These are phyloP conservation scores for Trichoderma hamatum DNA, from an alignment of 2,329 filamentous ascomycete species.

Conservation along the genomic window DNA sequence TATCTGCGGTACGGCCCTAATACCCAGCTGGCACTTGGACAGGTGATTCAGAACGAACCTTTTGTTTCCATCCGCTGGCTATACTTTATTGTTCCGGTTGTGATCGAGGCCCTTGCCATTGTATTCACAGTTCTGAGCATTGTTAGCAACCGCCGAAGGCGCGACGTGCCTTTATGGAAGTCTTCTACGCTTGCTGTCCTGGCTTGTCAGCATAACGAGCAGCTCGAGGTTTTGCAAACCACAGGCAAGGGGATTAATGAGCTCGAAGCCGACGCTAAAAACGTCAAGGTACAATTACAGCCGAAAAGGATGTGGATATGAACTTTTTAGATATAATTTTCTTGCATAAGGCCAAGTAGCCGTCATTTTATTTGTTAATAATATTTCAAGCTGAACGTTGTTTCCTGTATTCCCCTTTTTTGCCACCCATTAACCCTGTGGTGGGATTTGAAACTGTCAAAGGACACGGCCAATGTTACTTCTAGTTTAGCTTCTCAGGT, in stretches of 20 bases:
- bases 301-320: neutral
- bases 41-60: neutral
- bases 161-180: neutral
- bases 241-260: neutral
- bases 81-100: neutral
- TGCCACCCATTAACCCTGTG: too few species aligned
- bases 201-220: neutral
- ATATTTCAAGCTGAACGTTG: too few species aligned
- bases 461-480: too few species aligned
- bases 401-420: too few species aligned
- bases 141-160: neutral
- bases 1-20: neutral
- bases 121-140: neutral
- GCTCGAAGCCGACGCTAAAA: neutral
- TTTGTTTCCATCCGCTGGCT: neutral
- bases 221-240: neutral
- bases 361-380: too few species aligned
- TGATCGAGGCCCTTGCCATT: neutral
- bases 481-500: too few species aligned
- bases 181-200: neutral
- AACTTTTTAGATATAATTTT: too few species aligned
- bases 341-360: too few species aligned
- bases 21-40: neutral
- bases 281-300: neutral
- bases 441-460: too few species aligned